A percentile compares a stretch with the other conserved stretches of the same genome.
These are phyloP conservation scores for Russula emetica DNA, from an alignment of 768 basidiomycete genomes.

Conservation along the genomic window DNA sequence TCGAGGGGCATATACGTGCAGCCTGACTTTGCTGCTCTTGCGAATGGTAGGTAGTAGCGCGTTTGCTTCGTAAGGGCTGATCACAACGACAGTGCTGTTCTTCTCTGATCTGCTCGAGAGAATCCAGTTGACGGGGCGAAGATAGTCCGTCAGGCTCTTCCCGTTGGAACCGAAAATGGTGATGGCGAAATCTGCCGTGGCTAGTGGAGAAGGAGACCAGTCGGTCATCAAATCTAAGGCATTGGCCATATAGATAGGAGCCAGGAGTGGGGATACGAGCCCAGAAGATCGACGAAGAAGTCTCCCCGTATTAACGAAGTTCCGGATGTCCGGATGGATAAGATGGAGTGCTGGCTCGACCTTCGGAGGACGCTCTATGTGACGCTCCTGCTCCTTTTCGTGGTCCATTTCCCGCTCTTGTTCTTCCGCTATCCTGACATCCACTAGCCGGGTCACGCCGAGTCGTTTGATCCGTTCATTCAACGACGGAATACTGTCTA, in stretches of 20 bases:
- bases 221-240: background rate
- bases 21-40: conserved; percentile 10
- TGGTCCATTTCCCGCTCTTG: conserved; percentile 25
- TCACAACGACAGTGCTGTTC: conserved; percentile 2
- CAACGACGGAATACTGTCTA: background rate
- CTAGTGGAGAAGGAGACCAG: conserved; percentile 18
- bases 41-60: conserved; percentile 22
- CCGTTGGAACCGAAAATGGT: background rate
- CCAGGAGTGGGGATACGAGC: conserved; percentile 1
- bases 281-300: background rate
- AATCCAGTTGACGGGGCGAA: conserved; percentile 22
- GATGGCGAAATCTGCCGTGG: conserved; percentile 15
- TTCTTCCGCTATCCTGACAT: conserved; percentile 21
- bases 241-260: background rate
- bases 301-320: conserved; percentile 14
- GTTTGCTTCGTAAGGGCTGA: conserved; percentile 21
- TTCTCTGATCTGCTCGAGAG: conserved; percentile 19
- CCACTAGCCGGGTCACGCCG: background rate
- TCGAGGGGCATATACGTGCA: conserved; percentile 19
- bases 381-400: conserved; percentile 19
- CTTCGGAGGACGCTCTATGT: conserved; percentile 13
- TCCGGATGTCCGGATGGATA: conserved; percentile 6
- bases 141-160: conserved; percentile 5
- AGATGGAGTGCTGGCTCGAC: conserved; percentile 1
- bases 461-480: conserved; percentile 15